Evolutionary conservation across 202 grass and related monocot species (phyloP), one percentile per base, ranked within the genome.

Genomic region (Eragrostis tef): DNA sequence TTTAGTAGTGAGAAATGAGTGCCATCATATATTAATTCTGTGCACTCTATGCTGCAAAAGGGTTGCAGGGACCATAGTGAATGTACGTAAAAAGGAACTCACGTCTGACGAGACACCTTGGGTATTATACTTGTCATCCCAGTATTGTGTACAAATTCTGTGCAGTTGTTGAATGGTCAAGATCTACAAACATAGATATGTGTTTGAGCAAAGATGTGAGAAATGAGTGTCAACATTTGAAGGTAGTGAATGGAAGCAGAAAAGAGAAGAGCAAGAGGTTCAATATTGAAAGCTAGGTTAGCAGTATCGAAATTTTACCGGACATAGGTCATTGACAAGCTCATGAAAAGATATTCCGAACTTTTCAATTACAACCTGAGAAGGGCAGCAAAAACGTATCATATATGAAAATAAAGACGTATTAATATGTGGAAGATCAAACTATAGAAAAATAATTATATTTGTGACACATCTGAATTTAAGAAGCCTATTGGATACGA

Each of bases 61-160:
- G n/a, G n/a, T n/a, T n/a, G n/a, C 43, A 53, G 24, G 19, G 12
- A 45, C 43, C 22, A 58, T 13, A 5, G 46, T 51, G n/a, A 41
- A 56, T 25, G 44, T 68, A n/a, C 58, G 53, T 45, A 57, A 73
- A 14, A 77, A 87, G 62, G 19, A 84, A 81, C 92, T 98, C 82
- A 98, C 95, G 85, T 89, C 87, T 56, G 92, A 88, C 6, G 95
- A 98, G 54, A 98, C 92, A 29, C 95, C 94, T 91, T 96, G 91
- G 12, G 96, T 95, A 84, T 99, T 99, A 82, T 99, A 99, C 77
- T 99, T 99, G 77, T 99, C 96, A 68, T 99, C 96, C 96, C 96
- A 96, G 34, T 99, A 99, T 60, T 98, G 96, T 13, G 90, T 98
- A 78, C 96, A 95, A 48, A 98, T 98, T 91, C 92, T 91, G 88